Percentiles rank a stretch among this genome's conserved stretches.
Conservation (phyloP, 2,329 filamentous ascomycete species). For the Clonostachys rosea region DNA sequence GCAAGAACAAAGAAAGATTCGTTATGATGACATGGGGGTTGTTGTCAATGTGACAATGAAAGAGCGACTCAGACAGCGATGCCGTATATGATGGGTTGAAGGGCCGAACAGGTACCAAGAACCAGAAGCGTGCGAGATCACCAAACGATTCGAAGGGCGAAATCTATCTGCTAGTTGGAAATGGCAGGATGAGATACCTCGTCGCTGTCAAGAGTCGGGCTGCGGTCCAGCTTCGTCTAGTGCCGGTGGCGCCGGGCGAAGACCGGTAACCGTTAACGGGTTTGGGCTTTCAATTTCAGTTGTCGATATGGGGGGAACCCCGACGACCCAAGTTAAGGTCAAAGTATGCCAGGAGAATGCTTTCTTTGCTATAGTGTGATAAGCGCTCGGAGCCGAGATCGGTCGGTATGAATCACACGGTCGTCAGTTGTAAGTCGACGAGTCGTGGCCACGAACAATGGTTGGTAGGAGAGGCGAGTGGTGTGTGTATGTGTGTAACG, state of each 20-base stretch:
- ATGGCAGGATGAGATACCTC: not conserved
- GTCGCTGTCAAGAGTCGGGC: not conserved
- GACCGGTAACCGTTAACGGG: not conserved
- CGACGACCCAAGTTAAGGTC: conserved; percentile 13
- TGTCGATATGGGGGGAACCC: conserved; percentile 12
- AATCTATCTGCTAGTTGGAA: not conserved
- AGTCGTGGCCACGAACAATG: not conserved
- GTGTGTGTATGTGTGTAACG: not conserved
- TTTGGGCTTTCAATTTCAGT: not conserved
- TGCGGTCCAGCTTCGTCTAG: too few species aligned
- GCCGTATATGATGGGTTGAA: not conserved
- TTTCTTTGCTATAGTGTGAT: not conserved
- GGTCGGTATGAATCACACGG: not conserved
- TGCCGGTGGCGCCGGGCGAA: not conserved
- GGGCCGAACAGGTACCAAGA: conserved; percentile 5
- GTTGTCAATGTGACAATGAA: conserved; percentile 6
- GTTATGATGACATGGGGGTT: conserved; percentile 37
- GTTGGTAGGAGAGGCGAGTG: not conserved
- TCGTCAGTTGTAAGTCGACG: not conserved
- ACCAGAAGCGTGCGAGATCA: not conserved
- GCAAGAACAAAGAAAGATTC: conserved; percentile 27
- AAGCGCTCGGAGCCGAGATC: not conserved
- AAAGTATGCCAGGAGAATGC: too few species aligned
- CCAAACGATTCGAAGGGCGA: not conserved
- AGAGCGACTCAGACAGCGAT: conserved; percentile 16